Evolutionary conservation across 2,329 filamentous ascomycete species (phyloP), one percentile per base, ranked within the genome.

Genomic region (Aspergillus sp.): DNA sequence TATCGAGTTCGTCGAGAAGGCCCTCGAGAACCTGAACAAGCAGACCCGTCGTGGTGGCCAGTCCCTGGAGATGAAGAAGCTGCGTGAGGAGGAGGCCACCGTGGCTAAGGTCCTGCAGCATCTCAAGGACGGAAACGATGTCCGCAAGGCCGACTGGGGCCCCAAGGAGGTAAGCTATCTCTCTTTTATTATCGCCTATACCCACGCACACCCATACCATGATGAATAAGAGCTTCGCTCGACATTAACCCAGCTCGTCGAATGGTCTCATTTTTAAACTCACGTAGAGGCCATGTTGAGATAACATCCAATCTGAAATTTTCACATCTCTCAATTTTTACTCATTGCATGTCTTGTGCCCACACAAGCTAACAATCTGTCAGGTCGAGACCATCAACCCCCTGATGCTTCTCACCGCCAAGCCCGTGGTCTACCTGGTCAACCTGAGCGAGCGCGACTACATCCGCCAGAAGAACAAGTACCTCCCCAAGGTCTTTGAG

Each of bases 191-290:
- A 51, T 51, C 40, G 53, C 53, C 42, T n/a, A n/a, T n/a, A n/a
- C n/a, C 34, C 41, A 49, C 25, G 32, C 11, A 11, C 54, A 47
- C 62, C 56, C 64, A 66, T 85, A 78, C 72, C 66, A 87, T 96
- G 94, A 97, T 97, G 94, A 97, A 87, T 88, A 96, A 96, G 88
- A 94, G 91, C 90, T 86, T 83, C 80, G 89, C 91, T 92, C 88
- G 88, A 91, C 82, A 80, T 96, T 90, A 68, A 67, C 94, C 94
- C 94, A 99, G 94, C 94, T 99, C 94, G 88, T 96, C 88, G 93
- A 97, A 87, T 85, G 71, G 83, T 84, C 88, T 89, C 86, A 82
- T 77, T 73, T 55, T 58, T 78, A 78, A 76, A 72, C 72, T 82
- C 79, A 89, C 85, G 83, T 82, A 71, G 88, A 90, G 88, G 81